These are phyloP conservation scores for Pontederia crassipes DNA, from an alignment of 176 grass and related monocot species.

Conservation along the genomic window DNA sequence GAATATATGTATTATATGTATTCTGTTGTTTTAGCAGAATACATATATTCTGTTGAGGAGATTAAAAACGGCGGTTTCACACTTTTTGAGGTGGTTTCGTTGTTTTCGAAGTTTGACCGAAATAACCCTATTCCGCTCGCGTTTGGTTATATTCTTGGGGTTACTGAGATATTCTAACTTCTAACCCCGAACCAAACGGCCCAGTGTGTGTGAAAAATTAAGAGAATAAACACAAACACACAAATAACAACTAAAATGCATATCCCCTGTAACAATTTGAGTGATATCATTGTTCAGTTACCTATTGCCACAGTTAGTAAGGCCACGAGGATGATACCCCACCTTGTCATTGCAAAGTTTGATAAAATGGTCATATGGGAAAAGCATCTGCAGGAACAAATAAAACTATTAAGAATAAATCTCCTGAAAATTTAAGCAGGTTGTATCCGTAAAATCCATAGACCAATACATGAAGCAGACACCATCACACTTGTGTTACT, in stretches of 20 bases:
- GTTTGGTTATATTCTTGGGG: too few relatives aligned
- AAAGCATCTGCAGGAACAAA: slow-evolving; percentile 40
- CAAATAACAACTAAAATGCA: background rate
- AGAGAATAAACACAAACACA: background rate
- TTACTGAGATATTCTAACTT: too few relatives aligned
- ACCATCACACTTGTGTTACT: background rate
- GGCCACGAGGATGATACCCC: slow-evolving; percentile 67
- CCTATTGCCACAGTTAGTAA: slow-evolving; percentile 83
- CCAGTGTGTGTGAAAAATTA: background rate
- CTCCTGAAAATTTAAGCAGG: background rate
- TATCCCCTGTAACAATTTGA: background rate
- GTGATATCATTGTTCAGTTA: slow-evolving; percentile 25
- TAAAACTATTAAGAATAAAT: slow-evolving; percentile 16
- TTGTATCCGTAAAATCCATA: too few relatives aligned
- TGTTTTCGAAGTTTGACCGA: too few relatives aligned
- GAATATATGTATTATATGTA: too few relatives aligned
- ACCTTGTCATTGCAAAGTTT: slow-evolving; percentile 70
- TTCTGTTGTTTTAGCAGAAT: too few relatives aligned
- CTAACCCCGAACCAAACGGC: too few relatives aligned
- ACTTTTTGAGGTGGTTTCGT: too few relatives aligned
- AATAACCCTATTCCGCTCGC: too few relatives aligned
- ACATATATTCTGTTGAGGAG: too few relatives aligned
- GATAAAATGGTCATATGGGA: slow-evolving; percentile 57
- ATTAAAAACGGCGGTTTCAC: too few relatives aligned
- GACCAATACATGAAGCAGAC: too few relatives aligned